phyloP scores from a whole-genome alignment of 2,329 filamentous ascomycete genomes.

The Pseudogymnoascus sp. region DNA sequence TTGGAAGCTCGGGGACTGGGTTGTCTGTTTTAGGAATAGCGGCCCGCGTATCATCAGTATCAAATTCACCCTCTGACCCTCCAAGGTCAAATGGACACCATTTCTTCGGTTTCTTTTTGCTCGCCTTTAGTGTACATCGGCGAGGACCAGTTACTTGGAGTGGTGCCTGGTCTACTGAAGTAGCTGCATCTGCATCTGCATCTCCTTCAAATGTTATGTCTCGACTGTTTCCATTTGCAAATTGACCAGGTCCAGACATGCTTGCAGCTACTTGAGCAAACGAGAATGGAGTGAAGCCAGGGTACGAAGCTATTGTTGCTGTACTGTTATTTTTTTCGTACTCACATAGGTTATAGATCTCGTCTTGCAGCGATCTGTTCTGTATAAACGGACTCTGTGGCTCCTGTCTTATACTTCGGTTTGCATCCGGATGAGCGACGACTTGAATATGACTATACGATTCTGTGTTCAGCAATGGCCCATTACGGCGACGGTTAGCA shows the following conservation, averaged over 20 bases:
- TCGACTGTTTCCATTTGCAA: background rate
- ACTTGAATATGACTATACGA: conserved; percentile 6
- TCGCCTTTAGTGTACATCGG: background rate
- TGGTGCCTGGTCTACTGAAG: background rate
- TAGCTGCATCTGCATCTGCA: background rate
- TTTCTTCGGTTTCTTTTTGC: conserved; percentile 1
- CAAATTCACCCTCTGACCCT: background rate
- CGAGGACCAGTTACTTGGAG: background rate
- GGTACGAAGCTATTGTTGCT: background rate
- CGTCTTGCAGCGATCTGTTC: conserved; percentile 6
- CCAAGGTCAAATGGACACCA: conserved; percentile 9
- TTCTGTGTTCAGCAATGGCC: background rate
- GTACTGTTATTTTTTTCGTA: background rate
- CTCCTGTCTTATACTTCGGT: background rate
- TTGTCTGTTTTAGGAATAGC: background rate
- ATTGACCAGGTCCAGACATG: background rate
- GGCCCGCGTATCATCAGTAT: background rate
- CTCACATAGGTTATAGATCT: background rate
- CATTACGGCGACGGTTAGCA: background rate
- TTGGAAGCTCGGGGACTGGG: background rate
- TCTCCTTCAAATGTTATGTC: background rate
- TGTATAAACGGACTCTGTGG: background rate
- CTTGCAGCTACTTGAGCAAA: conserved; percentile 6
- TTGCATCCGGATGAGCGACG: background rate
- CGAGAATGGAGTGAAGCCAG: background rate